These are phyloP conservation scores for Umbelopsis ramanniana DNA, from an alignment of 192 early-diverging fungal genomes.

Conservation along the genomic window DNA sequence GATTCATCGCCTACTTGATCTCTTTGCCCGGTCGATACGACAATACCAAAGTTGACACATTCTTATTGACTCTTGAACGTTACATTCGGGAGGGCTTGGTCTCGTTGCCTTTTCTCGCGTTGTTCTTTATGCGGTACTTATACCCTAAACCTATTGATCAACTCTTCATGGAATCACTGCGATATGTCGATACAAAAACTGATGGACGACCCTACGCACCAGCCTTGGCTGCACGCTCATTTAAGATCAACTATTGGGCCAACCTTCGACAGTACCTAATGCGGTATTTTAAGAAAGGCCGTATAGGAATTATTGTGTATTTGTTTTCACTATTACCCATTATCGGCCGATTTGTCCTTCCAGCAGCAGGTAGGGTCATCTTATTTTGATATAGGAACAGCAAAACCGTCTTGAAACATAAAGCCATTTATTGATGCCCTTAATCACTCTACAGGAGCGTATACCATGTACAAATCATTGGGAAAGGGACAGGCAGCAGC, in stretches of 20 bases:
- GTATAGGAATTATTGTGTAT: slow-evolving; percentile 46
- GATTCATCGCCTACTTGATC: slow-evolving; percentile 37
- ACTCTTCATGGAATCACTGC: slow-evolving; percentile 58
- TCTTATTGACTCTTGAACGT: slow-evolving; percentile 35
- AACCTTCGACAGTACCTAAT: slow-evolving; percentile 55
- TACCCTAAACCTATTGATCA: slow-evolving; percentile 62
- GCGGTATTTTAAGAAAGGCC: slow-evolving; percentile 48
- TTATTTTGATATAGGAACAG: background rate
- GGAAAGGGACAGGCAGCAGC: slow-evolving; percentile 39
- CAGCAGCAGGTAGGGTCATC: slow-evolving; percentile 45
- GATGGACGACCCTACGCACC: slow-evolving; percentile 46
- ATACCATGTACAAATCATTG: slow-evolving; percentile 49
- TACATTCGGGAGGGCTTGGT: slow-evolving; percentile 44
- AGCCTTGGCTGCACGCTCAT: slow-evolving; percentile 36
- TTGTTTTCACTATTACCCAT: slow-evolving; percentile 54
- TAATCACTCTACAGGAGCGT: slow-evolving; percentile 34
- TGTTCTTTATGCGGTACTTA: slow-evolving; percentile 62
- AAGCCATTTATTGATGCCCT: no score
- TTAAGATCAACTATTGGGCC: slow-evolving; percentile 47
- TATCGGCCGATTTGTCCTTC: slow-evolving; percentile 57
- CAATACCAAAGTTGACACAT: slow-evolving; percentile 35
- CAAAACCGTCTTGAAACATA: background rate
- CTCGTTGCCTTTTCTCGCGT: slow-evolving; percentile 51
- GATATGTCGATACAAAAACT: slow-evolving; percentile 43
- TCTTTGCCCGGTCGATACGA: slow-evolving; percentile 33